Base-by-base conservation (phyloP, 257 asterid genomes). In the Nicotiana attenuata region DNA sequence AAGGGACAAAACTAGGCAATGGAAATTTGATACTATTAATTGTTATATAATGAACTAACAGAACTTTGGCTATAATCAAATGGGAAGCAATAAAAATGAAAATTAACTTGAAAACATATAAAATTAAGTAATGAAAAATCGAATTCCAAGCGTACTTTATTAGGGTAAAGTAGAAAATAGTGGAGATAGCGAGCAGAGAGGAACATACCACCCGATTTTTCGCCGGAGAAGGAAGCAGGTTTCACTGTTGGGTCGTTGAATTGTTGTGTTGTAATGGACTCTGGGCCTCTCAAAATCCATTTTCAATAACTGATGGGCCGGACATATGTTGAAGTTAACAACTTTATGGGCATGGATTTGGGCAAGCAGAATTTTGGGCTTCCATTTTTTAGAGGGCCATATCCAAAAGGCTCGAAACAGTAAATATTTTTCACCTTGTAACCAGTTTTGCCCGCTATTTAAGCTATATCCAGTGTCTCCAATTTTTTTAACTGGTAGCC, bases 201-300 rank as follows among this genome's bases (percentile, higher is more conserved):
- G 50, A 4, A 61, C 7, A 22, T 61, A 45, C 60, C 8, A 45
- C 2, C 57, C 8, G 50, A 41, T 2, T 41, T 41, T 7, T 71
- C 15, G 60, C 20, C 60, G 78, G 78, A 71, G 78, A 71, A 71
- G 78, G 15, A 71, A 71, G 78, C 47, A 7, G 29, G 50, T 41
- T 41, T 0, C 11, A 15, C 0, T 15, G 73, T 11, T 14, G 14
- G 33, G 38, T 24, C 10, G 33, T 69, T 38, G 76, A 67, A 65
- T 64, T 38, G 14, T 71, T 41, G 77, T 35, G 19, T 65, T 45
- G 17, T 10, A 29, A 66, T 67, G 33, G 14, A 69, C 16, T 69
- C 9, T 22, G 59, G 59, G 35, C 35, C 59, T 69, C 57, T 41
- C 19, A 7, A 69, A 41, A 69, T 41, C 78, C 57, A 41, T 41